Evolutionary conservation across 2,329 filamentous ascomycete species (phyloP).

Genomic region (Aaosphaeria pasadenensis): DNA sequence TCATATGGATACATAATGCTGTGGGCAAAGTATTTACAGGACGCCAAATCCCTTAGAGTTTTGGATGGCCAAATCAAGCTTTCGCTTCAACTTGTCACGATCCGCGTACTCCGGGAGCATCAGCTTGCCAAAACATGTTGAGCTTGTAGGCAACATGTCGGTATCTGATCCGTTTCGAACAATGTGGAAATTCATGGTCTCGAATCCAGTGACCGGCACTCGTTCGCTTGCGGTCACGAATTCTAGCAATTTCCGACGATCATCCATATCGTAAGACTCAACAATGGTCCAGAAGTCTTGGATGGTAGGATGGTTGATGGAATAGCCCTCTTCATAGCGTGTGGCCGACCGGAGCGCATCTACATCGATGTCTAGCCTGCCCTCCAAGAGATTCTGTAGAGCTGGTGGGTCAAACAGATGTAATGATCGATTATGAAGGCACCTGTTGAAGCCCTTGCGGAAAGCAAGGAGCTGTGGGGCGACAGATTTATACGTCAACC

Average conservation of each 20-base stretch:
- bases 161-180: constrained; percentile 68
- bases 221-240: constrained; percentile 94
- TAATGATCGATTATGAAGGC: constrained; percentile 68
- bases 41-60: constrained; percentile 83
- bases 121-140: constrained; percentile 90
- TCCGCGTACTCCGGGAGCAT: constrained; percentile 79
- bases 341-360: constrained; percentile 66
- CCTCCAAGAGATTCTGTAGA: constrained; percentile 79
- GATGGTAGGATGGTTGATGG: constrained; percentile 65
- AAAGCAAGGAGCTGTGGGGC: constrained; percentile 78
- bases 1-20: too few species aligned
- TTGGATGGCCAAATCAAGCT: constrained; percentile 80
- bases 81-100: constrained; percentile 66
- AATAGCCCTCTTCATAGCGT: constrained; percentile 78
- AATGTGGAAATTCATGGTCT: constrained; percentile 78
- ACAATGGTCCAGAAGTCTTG: constrained; percentile 83
- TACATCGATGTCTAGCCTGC: constrained; percentile 76
- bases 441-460: constrained; percentile 72
- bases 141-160: constrained; percentile 71
- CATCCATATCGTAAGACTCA: constrained; percentile 60
- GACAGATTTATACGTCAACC: constrained; percentile 77
- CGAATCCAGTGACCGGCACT: constrained; percentile 81
- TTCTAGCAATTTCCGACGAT: constrained; percentile 76
- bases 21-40: constrained; percentile 10
- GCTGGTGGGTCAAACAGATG: constrained; percentile 43